These are phyloP conservation scores for Russula vinacea DNA, from an alignment of 768 basidiomycete genomes.

Conservation along the genomic window DNA sequence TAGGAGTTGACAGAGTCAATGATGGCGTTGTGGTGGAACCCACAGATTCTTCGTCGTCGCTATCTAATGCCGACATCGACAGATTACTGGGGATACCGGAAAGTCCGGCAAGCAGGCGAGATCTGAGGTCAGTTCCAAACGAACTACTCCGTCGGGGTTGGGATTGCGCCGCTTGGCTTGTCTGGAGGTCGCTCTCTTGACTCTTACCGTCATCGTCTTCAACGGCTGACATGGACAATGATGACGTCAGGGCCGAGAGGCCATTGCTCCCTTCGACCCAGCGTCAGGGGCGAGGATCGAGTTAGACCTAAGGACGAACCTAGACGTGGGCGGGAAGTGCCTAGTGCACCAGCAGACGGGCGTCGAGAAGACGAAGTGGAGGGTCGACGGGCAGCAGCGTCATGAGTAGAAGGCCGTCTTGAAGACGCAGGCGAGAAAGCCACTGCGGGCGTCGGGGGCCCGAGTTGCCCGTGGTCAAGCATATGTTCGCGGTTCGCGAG, in stretches of 20 bases:
- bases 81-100: slow-evolving; percentile 38
- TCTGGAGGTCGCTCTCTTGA: slow-evolving; percentile 29
- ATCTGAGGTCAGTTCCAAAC: slow-evolving; percentile 20
- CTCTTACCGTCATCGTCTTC: slow-evolving; percentile 32
- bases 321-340: slow-evolving; percentile 20
- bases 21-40: slow-evolving; percentile 4
- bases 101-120: slow-evolving; percentile 19
- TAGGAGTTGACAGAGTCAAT: slow-evolving; percentile 1
- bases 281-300: slow-evolving; percentile 18
- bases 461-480: slow-evolving; percentile 83
- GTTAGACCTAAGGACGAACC: slow-evolving; percentile 21
- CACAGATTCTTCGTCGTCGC: slow-evolving; percentile 43
- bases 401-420: slow-evolving; percentile 38
- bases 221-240: slow-evolving; percentile 34
- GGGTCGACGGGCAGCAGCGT: slow-evolving; percentile 15
- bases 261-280: slow-evolving; percentile 19
- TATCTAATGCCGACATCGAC: slow-evolving; percentile 54
- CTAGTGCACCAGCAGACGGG: slow-evolving; percentile 20
- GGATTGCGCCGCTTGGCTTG: neutral
- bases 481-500: slow-evolving; percentile 91
- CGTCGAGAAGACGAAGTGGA: slow-evolving; percentile 27
- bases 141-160: slow-evolving; percentile 12
- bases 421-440: slow-evolving; percentile 48
- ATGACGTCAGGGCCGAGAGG: slow-evolving; percentile 20
- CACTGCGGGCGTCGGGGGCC: slow-evolving; percentile 57